Evolutionary conservation across 2,329 filamentous ascomycete species (phyloP).

Genomic region (Fusarium piperis): DNA sequence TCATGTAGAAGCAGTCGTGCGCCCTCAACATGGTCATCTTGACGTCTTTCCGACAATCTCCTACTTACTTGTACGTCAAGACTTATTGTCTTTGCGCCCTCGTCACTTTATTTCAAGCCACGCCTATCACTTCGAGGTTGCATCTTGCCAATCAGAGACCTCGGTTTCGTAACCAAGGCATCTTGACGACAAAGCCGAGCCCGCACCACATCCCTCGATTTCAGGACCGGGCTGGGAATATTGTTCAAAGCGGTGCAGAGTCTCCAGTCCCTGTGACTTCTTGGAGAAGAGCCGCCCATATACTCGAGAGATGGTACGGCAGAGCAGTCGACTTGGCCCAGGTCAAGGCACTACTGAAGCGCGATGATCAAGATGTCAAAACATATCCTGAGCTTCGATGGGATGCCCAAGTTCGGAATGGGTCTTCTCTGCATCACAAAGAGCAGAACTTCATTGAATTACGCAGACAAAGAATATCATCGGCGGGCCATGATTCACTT

Average conservation of each 20-base stretch:
- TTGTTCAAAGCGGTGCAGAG: accelerated
- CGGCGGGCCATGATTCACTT: slow-evolving; percentile 7
- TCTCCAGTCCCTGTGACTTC: accelerated
- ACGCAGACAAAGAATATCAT: slow-evolving; percentile 24
- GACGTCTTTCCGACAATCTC: slow-evolving; percentile 34
- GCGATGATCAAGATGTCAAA: slow-evolving; percentile 17
- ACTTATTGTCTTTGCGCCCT: slow-evolving; percentile 37
- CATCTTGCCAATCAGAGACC: neutral
- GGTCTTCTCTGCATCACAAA: slow-evolving; percentile 13
- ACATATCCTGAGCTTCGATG: slow-evolving; percentile 33
- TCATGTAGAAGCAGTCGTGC: neutral
- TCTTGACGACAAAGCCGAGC: neutral
- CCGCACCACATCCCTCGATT: accelerated
- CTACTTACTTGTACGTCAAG: slow-evolving; percentile 37
- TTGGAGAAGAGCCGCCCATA: neutral
- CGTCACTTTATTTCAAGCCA: slow-evolving; percentile 34
- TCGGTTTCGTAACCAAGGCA: neutral
- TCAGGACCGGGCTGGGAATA: accelerated
- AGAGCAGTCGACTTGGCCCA: slow-evolving; percentile 27
- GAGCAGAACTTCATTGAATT: slow-evolving; percentile 26
- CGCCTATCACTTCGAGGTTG: slow-evolving; percentile 30
- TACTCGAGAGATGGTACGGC: slow-evolving; percentile 26
- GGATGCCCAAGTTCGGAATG: slow-evolving; percentile 30
- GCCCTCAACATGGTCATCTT: slow-evolving; percentile 33
- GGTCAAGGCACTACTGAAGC: slow-evolving; percentile 14